Evolutionary conservation across 2,329 filamentous ascomycete genomes (phyloP), one percentile per base, ranked within the genome.

Genomic region (Fusarium papillatum): DNA sequence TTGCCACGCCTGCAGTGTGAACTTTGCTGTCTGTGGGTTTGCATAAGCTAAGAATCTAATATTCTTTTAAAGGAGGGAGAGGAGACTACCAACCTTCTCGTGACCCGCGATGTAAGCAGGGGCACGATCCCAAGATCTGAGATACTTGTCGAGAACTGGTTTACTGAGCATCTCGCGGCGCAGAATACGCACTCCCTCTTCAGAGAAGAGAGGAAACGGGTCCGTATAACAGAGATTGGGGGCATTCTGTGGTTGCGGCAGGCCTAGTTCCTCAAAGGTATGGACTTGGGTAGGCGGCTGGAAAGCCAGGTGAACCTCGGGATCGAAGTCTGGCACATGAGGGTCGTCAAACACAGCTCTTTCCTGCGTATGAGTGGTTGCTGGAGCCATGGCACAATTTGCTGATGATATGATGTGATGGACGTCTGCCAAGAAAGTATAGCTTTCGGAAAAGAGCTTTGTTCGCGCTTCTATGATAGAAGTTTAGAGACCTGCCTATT

Each of bases 211-310:
- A 36, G 63, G 68, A 24, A 70, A 70, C 13, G 68, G 68, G 24
- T 70, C 68, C 8, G 68, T 70, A 39, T 63, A 70, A 48, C 68
- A 70, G 11, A 70, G 55, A 36, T 70, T 59, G 7, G 68, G 68
- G 13, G 55, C 62, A 22, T 65, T 65, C 19, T 68, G 57, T 19
- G 68, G 68, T 7, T 67, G 46, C 5, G 55, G 68, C 19, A 70
- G 64, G 9, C 68, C 68, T n/a, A 70, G 57, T 22, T 70, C 68
- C 10, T 64, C 59, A 19, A 70, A 70, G 19, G 64, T 36, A 29
- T 62, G 68, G 41, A 43, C 11, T 43, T 43, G 41, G 41, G 41
- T 22, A 43, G 41, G 41, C n/a, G 41, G 41, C 41, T 19, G 41
- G 19, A 43, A 43, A 43, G 41, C 41, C 41, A 43, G n/a, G 41